Evolutionary conservation across 2,329 filamentous ascomycete genomes (phyloP).

Genomic region (Claviceps sorghi): DNA sequence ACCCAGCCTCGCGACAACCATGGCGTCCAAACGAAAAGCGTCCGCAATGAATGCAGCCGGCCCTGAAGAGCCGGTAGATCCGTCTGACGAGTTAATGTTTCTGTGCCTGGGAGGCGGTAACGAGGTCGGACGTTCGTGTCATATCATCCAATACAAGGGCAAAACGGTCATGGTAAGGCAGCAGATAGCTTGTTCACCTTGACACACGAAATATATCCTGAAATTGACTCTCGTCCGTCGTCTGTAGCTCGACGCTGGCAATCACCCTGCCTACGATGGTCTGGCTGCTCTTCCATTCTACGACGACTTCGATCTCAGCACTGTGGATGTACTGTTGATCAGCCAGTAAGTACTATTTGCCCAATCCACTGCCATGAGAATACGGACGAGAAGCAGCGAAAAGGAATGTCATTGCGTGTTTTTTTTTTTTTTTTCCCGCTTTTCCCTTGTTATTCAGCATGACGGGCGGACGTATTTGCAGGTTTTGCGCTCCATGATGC

Average conservation of each 20-base stretch:
- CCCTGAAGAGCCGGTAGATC: constrained; percentile 77
- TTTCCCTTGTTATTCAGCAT: background rate
- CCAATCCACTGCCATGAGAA: background rate
- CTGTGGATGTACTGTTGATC: constrained; percentile 90
- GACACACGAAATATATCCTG: background rate
- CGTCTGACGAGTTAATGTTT: constrained; percentile 87
- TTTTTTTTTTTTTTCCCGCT: background rate
- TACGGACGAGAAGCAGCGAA: background rate
- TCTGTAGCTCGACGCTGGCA: constrained; percentile 77
- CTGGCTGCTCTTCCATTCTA: constrained; percentile 91
- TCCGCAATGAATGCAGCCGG: constrained; percentile 51
- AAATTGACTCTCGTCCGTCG: constrained; percentile 1
- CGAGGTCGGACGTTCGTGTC: constrained; percentile 91
- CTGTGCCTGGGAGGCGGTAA: constrained; percentile 89
- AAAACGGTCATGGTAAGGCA: constrained; percentile 86
- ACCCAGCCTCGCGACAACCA: constrained; percentile 24
- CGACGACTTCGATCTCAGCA: constrained; percentile 95
- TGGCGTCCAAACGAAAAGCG: constrained; percentile 91
- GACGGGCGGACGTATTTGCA: constrained; percentile 1
- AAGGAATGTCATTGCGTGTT: background rate
- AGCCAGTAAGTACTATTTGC: constrained; percentile 68
- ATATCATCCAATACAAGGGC: constrained; percentile 97
- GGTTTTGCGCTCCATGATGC: background rate
- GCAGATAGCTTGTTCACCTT: background rate
- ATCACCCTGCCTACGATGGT: constrained; percentile 92